A percentile compares a stretch with the other conserved stretches of the same genome.
Evolutionary conservation across 768 basidiomycete species (phyloP).

Genomic region (Trametes maxima): DNA sequence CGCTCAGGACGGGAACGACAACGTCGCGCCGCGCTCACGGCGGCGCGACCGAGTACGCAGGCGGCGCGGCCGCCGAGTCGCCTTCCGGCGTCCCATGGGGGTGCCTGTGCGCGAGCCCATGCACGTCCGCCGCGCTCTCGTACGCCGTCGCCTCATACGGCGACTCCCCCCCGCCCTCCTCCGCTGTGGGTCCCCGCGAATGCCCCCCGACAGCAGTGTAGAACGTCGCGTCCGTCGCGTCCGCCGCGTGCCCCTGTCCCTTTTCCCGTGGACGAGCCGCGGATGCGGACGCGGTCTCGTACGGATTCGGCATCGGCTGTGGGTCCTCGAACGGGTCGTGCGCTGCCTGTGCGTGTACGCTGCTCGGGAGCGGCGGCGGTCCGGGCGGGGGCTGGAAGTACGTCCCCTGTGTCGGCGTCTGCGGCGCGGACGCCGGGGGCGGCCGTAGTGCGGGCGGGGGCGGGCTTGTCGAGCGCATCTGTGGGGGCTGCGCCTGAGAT

Average conservation of each 20-base stretch:
- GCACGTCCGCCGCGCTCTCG: conserved; percentile 1
- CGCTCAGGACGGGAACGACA: background rate
- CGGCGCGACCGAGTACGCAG: conserved; percentile 7
- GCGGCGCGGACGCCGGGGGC: conserved; percentile 3
- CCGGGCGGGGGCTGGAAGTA: conserved; percentile 8
- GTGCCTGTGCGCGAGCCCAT: background rate
- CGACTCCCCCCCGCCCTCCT: background rate
- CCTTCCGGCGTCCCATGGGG: background rate
- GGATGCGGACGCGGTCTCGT: background rate
- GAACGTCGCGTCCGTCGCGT: conserved; percentile 23
- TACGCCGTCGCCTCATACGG: conserved; percentile 10
- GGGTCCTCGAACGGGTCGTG: conserved; percentile 20
- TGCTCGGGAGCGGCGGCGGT: conserved; percentile 12
- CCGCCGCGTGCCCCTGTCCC: conserved; percentile 9
- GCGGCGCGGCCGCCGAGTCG: background rate
- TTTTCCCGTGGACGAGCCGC: background rate
- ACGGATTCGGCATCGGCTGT: conserved; percentile 18
- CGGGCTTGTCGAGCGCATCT: background rate
- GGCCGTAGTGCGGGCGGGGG: background rate
- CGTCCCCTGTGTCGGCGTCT: conserved; percentile 6
- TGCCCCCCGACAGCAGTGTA: conserved; percentile 16
- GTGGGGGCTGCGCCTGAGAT: conserved; percentile 1
- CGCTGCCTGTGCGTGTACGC: background rate
- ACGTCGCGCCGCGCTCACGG: background rate
- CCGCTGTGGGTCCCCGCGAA: conserved; percentile 7